These are phyloP conservation scores for Termitomyces heimii DNA, from an alignment of 768 basidiomycete species.

Conservation along the genomic window DNA sequence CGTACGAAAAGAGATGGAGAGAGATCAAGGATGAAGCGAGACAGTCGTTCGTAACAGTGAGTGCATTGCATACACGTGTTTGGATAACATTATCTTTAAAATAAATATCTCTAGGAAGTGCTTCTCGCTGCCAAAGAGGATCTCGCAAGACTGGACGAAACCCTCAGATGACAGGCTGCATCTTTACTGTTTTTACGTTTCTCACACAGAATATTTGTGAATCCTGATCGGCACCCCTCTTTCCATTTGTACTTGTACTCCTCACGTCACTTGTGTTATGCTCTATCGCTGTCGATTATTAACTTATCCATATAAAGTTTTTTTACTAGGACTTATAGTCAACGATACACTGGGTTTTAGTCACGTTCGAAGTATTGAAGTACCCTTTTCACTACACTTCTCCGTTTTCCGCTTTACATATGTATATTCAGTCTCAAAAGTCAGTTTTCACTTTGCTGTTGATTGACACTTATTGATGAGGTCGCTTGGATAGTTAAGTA, in stretches of 20 bases:
- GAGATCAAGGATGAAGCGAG: conserved; percentile 65
- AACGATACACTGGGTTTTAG: conserved; percentile 7
- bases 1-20: conserved; percentile 64
- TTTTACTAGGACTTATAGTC: not conserved
- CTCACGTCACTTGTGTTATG: not conserved
- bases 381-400: conserved; percentile 24
- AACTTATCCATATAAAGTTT: conserved; percentile 8
- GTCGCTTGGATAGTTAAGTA: not conserved
- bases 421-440: not conserved
- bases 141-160: conserved; percentile 36
- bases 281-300: not conserved
- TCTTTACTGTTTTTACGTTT: not conserved
- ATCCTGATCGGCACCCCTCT: not conserved
- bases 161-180: conserved; percentile 10
- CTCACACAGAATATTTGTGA: not conserved
- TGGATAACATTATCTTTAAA: not conserved
- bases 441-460: not conserved
- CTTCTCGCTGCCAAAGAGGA: conserved; percentile 50
- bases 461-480: not conserved
- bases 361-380: conserved; percentile 10
- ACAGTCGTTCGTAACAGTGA: conserved; percentile 54
- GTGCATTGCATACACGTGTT: conserved; percentile 11
- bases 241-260: not conserved
- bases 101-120: conserved; percentile 31
- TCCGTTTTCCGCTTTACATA: conserved; percentile 10